Base-by-base conservation (phyloP, 2,329 filamentous ascomycete genomes). In the Neonectria punicea region DNA sequence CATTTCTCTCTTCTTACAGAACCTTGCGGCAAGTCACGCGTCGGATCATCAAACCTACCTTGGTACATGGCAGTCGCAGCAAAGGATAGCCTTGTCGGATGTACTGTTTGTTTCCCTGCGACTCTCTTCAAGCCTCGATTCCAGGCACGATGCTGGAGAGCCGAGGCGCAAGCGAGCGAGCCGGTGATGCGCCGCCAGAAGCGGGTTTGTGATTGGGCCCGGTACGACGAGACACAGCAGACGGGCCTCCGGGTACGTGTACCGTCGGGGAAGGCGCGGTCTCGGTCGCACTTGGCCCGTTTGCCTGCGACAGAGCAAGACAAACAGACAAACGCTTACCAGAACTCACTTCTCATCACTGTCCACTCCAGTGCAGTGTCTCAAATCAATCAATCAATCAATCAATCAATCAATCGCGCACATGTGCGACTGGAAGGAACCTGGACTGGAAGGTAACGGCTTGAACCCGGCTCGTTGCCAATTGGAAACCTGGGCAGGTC, bases 181-280 rank as follows among this genome's bases (percentile, higher is more conserved):
- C 32, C 57, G 53, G 53, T 56, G 51, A 57, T 51, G 46, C 30
- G 49, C 28, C 30, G 49, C 28, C 50, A 32, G 46, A 54, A 39
- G 34, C 47, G 30, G 9, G 46, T 14, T 30, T 18, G 22, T 51
- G 53, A 58, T 51, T 47, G 61, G 64, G 46, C 58, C 67, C 41
- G 51, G 34, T 61, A 59, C 51, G 61, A 55, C 53, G 50, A 11
- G 8, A 20, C 39, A 16, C 18, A 20, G n/a, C 3, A 10, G 39
- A 20, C 9, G 30, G 30, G 58, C 30, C 53, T 11, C 41, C 39
- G n/a, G 41, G 53, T 47, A 54, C 56, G 50, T 44, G 44, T 59
- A 55, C 58, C 57, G n/a, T 67, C 61, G 63, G 68, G 63, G 63
- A 64, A 69, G 56, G 60, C 54, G 51, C 59, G 61, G 36, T 59